Conservation (phyloP, 768 basidiomycete genomes). For the Boletus sensibilis region DNA sequence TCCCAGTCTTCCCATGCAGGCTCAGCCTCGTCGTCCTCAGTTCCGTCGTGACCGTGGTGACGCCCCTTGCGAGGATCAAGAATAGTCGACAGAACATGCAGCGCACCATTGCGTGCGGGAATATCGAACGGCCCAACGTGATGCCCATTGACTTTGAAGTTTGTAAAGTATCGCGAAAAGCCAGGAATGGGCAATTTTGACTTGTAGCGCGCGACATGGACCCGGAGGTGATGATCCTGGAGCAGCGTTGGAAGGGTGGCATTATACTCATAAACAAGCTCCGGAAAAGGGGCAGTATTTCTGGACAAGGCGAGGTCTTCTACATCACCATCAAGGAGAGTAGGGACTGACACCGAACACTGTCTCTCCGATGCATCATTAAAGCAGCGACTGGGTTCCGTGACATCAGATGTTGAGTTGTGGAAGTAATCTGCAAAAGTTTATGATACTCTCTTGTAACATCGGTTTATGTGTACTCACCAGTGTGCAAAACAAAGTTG, state of each 20-base stretch:
- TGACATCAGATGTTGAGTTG: neutral
- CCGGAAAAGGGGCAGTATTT: neutral
- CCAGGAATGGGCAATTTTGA: neutral
- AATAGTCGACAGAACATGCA: slow-evolving; percentile 11
- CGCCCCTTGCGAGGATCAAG: slow-evolving; percentile 12
- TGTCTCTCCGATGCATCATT: neutral
- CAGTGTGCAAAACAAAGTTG: slow-evolving; percentile 2
- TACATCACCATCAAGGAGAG: neutral
- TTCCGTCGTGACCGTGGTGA: neutral
- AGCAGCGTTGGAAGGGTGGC: slow-evolving; percentile 14
- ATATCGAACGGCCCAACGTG: slow-evolving; percentile 9
- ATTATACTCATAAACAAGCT: slow-evolving; percentile 15
- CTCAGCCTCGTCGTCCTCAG: neutral
- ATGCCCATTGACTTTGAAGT: slow-evolving; percentile 10
- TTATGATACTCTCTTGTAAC: neutral
- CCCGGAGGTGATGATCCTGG: neutral
- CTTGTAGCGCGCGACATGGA: slow-evolving; percentile 13
- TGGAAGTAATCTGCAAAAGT: slow-evolving; percentile 11
- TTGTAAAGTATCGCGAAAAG: slow-evolving; percentile 6
- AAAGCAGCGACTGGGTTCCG: neutral
- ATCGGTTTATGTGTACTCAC: neutral
- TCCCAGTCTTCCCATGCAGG: slow-evolving; percentile 15
- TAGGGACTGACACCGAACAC: neutral
- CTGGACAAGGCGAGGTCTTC: neutral
- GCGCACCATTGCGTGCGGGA: slow-evolving; percentile 14